phyloP scores from a whole-genome alignment of 108 stramenopile species.

The Thalassiosira profunda region DNA sequence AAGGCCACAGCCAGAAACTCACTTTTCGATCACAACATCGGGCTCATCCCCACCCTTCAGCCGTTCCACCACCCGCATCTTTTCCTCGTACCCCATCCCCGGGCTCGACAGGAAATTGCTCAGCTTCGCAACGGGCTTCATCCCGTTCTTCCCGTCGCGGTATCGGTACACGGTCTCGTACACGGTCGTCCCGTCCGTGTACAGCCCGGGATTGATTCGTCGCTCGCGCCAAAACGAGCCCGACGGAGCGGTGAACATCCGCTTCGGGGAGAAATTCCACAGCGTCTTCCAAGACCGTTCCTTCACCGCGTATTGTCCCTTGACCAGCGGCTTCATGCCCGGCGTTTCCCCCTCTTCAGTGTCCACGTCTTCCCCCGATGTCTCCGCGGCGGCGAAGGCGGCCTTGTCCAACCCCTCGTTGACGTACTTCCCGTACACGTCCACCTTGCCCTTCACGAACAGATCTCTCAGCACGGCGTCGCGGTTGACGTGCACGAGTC shows the following conservation, averaged over 20 bases:
- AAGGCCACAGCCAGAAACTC: too few relatives aligned
- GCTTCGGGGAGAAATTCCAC: slow-evolving; percentile 88
- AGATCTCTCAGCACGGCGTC: slow-evolving; percentile 89
- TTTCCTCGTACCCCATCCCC: slow-evolving; percentile 40
- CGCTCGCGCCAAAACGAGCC: slow-evolving; percentile 91
- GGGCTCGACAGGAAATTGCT: slow-evolving; percentile 49
- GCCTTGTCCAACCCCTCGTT: slow-evolving; percentile 58
- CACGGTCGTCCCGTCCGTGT: slow-evolving; percentile 81
- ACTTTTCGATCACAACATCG: slow-evolving; percentile 82
- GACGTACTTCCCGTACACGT: slow-evolving; percentile 78
- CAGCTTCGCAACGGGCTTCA: slow-evolving; percentile 66
- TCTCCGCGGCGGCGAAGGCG: slow-evolving; percentile 10
- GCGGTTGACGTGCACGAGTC: slow-evolving; percentile 83
- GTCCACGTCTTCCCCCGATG: slow-evolving; percentile 13
- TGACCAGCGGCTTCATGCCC: slow-evolving; percentile 49
- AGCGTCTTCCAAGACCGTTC: slow-evolving; percentile 84
- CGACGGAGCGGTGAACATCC: slow-evolving; percentile 80
- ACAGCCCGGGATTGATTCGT: slow-evolving; percentile 78
- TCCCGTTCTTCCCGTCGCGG: slow-evolving; percentile 84
- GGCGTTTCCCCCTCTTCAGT: slow-evolving; percentile 19
- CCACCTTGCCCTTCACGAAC: slow-evolving; percentile 79
- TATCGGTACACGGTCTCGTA: slow-evolving; percentile 85
- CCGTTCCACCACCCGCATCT: slow-evolving; percentile 56
- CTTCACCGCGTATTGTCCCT: slow-evolving; percentile 57
- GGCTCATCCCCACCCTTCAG: slow-evolving; percentile 74